Percentiles rank a stretch among this genome's conserved stretches.
Conservation (phyloP, 140 eudicot genomes). For the Anethum foeniculum region DNA sequence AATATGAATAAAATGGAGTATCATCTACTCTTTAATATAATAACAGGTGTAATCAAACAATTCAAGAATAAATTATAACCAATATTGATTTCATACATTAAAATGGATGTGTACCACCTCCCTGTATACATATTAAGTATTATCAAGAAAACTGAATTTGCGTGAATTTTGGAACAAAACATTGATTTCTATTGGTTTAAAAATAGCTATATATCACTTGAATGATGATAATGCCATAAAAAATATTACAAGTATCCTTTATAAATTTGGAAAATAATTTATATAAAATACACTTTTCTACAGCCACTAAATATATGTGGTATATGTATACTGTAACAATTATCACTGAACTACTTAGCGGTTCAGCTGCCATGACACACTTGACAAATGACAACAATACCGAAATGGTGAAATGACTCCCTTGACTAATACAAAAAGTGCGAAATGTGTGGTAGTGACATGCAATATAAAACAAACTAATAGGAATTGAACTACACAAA, state of each 20-base stretch:
- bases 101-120: too few relatives aligned
- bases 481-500: not conserved
- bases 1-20: too few relatives aligned
- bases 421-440: not conserved
- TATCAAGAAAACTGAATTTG: not conserved
- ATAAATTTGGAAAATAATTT: not conserved
- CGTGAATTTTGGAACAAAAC: not conserved
- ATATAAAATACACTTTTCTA: not conserved
- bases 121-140: too few relatives aligned
- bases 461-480: not conserved
- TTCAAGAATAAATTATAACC: too few relatives aligned
- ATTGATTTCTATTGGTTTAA: not conserved
- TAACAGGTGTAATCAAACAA: too few relatives aligned
- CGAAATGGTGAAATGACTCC: not conserved
- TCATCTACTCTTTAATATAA: too few relatives aligned
- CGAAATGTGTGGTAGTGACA: too few relatives aligned
- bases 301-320: not conserved
- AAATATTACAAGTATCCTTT: not conserved
- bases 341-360: not conserved
- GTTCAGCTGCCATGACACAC: not conserved
- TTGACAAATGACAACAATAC: too few relatives aligned
- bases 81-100: too few relatives aligned
- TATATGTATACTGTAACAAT: not conserved
- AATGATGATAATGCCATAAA: not conserved
- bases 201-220: not conserved